Conservation (phyloP, 78 protist genomes). For the Dictyostelium capitatum region DNA sequence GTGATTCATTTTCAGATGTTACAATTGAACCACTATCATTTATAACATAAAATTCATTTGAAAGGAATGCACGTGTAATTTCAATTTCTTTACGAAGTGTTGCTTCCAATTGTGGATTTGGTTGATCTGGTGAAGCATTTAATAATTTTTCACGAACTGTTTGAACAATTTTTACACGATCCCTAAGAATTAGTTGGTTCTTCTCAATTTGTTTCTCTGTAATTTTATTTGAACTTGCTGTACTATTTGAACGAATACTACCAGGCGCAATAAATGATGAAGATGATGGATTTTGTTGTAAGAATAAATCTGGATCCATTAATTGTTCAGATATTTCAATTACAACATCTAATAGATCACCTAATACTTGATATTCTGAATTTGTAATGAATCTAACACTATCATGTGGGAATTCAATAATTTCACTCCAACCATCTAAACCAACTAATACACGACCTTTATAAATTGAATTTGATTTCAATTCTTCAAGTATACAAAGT, state of each 20-base stretch:
- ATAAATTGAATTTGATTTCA: not conserved
- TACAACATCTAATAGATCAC: conserved; percentile 36
- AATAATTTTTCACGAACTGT: conserved; percentile 24
- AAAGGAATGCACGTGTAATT: not conserved
- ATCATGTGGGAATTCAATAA: conserved; percentile 42
- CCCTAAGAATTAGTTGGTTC: conserved; percentile 25
- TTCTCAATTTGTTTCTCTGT: conserved; percentile 54
- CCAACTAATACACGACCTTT: conserved; percentile 55
- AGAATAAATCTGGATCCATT: conserved; percentile 35
- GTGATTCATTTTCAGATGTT: conserved; percentile 17
- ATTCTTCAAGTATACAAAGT: conserved; percentile 13
- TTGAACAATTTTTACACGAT: conserved; percentile 12
- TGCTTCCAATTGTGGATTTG: not conserved
- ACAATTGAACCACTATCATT: conserved; percentile 23
- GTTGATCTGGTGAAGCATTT: not conserved
- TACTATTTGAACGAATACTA: not conserved
- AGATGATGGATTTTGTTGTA: not conserved
- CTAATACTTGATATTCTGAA: conserved; percentile 13
- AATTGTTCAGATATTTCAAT: conserved; percentile 45
- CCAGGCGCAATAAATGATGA: too few species aligned
- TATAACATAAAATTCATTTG: conserved; percentile 42
- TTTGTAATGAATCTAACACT: conserved; percentile 5
- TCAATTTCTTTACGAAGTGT: conserved; percentile 38
- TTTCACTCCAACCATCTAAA: conserved; percentile 80
- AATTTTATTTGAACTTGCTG: not conserved